These are phyloP conservation scores for Populus ilicifolia DNA, from an alignment of 345 rosid species.

Conservation along the genomic window DNA sequence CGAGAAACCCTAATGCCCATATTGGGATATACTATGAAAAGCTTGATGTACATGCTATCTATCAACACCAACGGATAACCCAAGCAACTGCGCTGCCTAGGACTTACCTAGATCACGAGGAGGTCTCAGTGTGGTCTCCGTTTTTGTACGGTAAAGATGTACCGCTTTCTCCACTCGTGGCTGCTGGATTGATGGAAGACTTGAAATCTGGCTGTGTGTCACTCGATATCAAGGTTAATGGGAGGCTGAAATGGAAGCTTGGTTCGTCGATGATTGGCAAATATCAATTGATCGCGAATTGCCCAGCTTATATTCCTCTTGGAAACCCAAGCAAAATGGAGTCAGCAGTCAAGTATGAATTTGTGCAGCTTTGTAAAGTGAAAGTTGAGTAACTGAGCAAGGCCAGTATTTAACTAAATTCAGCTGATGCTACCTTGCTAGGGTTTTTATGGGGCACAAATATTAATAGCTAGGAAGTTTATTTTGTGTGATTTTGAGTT, in stretches of 20 bases:
- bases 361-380: no score
- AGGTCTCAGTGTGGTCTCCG: background rate
- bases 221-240: background rate
- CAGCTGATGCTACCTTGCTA: no score
- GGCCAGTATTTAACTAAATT: no score
- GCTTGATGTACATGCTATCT: background rate
- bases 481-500: no score
- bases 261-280: background rate
- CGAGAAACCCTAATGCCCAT: background rate
- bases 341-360: no score
- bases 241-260: background rate
- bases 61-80: background rate
- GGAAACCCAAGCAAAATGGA: background rate
- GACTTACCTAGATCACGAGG: background rate
- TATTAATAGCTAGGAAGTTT: no score
- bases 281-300: background rate
- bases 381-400: no score
- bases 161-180: background rate
- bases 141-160: background rate
- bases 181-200: background rate
- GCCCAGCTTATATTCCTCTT: background rate
- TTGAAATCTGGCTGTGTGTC: background rate
- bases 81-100: background rate
- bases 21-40: background rate
- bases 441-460: no score